phyloP scores from a whole-genome alignment of 495 filamentous ascomycete genomes.

The Lophiostoma macrostomum region DNA sequence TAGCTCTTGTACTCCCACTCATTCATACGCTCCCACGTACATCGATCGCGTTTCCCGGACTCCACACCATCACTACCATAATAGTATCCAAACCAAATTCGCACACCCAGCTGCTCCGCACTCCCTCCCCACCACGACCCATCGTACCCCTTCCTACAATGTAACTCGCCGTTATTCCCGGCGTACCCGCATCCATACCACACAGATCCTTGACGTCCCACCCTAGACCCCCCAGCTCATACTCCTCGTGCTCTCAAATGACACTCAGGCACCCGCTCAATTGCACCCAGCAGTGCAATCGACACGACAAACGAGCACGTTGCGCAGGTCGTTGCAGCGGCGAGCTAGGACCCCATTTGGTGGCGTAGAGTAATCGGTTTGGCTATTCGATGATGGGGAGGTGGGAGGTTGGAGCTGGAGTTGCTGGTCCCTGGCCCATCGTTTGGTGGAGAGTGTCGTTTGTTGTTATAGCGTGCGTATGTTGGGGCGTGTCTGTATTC shows the following conservation, averaged over 20 bases:
- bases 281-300: constrained; percentile 29
- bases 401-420: constrained; percentile 7
- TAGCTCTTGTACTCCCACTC: no score
- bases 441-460: not conserved
- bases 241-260: constrained; percentile 33
- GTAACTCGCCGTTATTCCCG: no score
- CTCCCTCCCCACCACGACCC: no score
- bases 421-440: constrained; percentile 15
- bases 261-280: constrained; percentile 34
- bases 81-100: no score
- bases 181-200: constrained; percentile 17
- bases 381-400: constrained; percentile 35
- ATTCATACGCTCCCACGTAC: no score
- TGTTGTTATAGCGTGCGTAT: not conserved
- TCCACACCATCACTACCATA: no score
- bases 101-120: no score
- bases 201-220: constrained; percentile 31
- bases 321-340: constrained; percentile 26
- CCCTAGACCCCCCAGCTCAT: constrained; percentile 33
- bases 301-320: constrained; percentile 28
- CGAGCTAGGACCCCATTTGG: constrained; percentile 34
- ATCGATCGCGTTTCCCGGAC: no score
- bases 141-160: no score
- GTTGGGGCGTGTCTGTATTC: no score
- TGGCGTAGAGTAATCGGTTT: constrained; percentile 14